phyloP scores from a whole-genome alignment of 768 basidiomycete species.

The Sporobolomyces phaffii region DNA sequence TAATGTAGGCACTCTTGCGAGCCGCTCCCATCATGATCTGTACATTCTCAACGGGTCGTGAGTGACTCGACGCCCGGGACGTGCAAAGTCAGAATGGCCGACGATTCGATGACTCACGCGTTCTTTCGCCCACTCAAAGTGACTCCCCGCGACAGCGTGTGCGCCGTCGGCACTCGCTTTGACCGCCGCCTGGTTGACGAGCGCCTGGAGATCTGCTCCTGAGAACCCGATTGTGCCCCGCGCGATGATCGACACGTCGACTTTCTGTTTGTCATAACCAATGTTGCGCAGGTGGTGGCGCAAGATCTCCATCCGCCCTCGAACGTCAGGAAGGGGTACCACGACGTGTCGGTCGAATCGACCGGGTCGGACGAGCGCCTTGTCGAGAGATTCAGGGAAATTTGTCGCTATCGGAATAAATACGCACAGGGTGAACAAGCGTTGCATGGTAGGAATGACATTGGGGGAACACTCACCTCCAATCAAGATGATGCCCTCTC shows the following conservation, averaged over 20 bases:
- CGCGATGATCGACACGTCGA: conserved; percentile 80
- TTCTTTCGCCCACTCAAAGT: conserved; percentile 98
- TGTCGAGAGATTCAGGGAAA: conserved; percentile 90
- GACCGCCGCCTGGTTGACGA: conserved; percentile 94
- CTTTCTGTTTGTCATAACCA: conserved; percentile 57
- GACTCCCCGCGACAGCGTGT: conserved; percentile 63
- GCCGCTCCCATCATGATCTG: conserved; percentile 94
- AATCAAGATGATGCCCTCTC: conserved; percentile 87
- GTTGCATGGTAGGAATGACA: too few species aligned
- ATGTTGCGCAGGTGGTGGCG: conserved; percentile 84
- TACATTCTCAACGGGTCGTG: not conserved
- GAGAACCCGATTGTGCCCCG: conserved; percentile 94
- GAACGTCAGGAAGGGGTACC: conserved; percentile 89
- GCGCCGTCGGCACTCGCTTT: conserved; percentile 83
- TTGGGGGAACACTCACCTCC: conserved; percentile 53
- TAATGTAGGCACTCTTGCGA: conserved; percentile 79
- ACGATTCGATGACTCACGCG: conserved; percentile 28
- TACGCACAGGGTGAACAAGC: too few species aligned
- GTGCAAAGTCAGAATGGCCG: too few species aligned
- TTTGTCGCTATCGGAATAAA: conserved; percentile 60
- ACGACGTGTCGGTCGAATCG: conserved; percentile 90
- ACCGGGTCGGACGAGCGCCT: conserved; percentile 90
- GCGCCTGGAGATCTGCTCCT: conserved; percentile 92
- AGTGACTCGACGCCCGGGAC: too few species aligned
- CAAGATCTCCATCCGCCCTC: conserved; percentile 84